phyloP scores from a whole-genome alignment of 176 grass and related monocot genomes.

The Triticum aestivum region DNA sequence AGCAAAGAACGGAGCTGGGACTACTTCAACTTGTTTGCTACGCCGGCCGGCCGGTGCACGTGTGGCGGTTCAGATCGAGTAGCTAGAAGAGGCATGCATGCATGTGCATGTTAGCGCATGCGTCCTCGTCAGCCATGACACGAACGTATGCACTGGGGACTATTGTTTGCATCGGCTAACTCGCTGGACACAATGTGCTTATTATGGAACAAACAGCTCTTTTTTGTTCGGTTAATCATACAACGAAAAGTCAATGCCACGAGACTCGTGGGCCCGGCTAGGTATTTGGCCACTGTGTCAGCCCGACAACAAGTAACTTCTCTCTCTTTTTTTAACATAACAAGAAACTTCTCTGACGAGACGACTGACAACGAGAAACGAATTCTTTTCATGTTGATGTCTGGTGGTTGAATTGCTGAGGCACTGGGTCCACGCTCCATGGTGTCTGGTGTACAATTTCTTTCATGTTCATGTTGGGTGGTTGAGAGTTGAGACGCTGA shows the following conservation, averaged over 20 bases:
- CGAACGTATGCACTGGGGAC: not conserved
- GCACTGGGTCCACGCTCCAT: too few relatives aligned
- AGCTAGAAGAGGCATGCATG: too few relatives aligned
- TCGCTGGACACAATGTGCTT: conserved; percentile 24
- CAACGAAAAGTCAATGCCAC: not conserved
- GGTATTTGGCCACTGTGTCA: not conserved
- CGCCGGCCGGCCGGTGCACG: not conserved
- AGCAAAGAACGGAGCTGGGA: conserved; percentile 6
- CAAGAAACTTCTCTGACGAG: too few relatives aligned
- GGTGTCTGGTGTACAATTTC: not conserved
- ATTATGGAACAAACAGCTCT: conserved; percentile 16
- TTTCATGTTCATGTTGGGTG: not conserved
- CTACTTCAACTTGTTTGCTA: not conserved
- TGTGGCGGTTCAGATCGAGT: conserved; percentile 7
- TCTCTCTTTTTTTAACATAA: too few relatives aligned
- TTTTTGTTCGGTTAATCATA: conserved; percentile 17
- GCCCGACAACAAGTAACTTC: not conserved
- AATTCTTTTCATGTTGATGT: too few relatives aligned
- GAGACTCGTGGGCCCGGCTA: too few relatives aligned
- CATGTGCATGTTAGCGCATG: too few relatives aligned
- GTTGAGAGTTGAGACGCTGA: conserved; percentile 29
- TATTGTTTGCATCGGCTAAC: not conserved
- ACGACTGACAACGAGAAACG: too few relatives aligned
- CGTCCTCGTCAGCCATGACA: conserved; percentile 8
- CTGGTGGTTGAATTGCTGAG: too few relatives aligned